A percentile compares a stretch with the other conserved stretches of the same genome.
Conservation (phyloP, 306 rosid species). For the Luffa acutangula region DNA sequence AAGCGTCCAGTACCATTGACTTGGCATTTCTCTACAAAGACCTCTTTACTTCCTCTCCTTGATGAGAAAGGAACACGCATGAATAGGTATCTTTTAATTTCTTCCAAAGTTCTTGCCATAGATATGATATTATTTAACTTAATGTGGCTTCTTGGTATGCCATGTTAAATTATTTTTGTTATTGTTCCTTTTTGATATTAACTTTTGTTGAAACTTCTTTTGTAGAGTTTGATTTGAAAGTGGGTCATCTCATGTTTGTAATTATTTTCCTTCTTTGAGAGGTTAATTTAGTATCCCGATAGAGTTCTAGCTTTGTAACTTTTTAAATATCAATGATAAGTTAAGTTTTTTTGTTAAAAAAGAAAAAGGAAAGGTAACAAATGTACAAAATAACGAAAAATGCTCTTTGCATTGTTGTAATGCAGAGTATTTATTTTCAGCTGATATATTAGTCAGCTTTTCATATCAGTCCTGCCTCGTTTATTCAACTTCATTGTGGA, state of each 20-base stretch:
- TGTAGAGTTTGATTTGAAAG: not conserved
- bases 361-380: not conserved
- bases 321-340: not conserved
- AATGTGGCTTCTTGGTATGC: not conserved
- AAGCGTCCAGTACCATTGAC: constrained; percentile 94
- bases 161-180: not conserved
- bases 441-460: not conserved
- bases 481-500: not conserved
- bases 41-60: constrained; percentile 66
- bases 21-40: constrained; percentile 84
- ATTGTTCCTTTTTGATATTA: not conserved
- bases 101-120: not conserved
- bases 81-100: constrained; percentile 48
- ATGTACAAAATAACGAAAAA: not conserved
- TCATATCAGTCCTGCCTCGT: not conserved
- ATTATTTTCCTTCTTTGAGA: not conserved
- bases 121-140: not conserved
- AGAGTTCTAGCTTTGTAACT: not conserved
- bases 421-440: not conserved
- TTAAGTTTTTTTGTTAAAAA: not conserved
- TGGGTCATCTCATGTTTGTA: not conserved
- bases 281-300: not conserved
- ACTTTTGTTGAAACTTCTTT: not conserved
- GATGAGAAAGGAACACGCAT: constrained; percentile 66
- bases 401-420: not conserved